Base-by-base conservation (phyloP, 768 basidiomycete genomes). In the Cystoderma amianthinum region DNA sequence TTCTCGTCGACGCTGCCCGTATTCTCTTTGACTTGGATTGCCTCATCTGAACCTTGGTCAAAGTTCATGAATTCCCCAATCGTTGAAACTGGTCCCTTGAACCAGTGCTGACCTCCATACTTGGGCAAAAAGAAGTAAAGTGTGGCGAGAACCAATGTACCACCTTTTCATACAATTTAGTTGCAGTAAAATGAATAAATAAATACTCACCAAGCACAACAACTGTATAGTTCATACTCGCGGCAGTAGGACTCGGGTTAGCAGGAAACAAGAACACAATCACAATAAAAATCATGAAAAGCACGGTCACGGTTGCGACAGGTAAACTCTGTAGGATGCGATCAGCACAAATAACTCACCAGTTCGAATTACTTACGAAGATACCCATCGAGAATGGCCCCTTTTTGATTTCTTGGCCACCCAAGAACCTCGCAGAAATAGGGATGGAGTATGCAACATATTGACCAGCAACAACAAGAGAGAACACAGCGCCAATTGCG, bases 81-180 rank as follows among this genome's bases (percentile, higher is more conserved):
- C 13, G 49, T 78, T 65, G 42, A 59, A n/a, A 83, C 63, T 0
- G 84, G 84, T 0, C 83, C 84, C 5, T 62, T 73, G 54, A 86
- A 86, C 84, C 84, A 86, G 50, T 83, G 62, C n/a, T 71, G 65
- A 3, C 85, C 86, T 4, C 85, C 85, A 40, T 86, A 85, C 30
- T 68, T 64, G 1, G 83, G 83, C 55, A 82, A 71, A 58, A 78
- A 87, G 55, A 80, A 89, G 67, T 78, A 90, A 1, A 67, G 46
- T 12, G 82, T 51, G 2, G 82, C 74, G 19, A 87, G 68, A 3
- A 66, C 36, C 44, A 86, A 59, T 2, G 78, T 68, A 2, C 79
- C 83, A 0, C 77, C 25, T 28, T 28, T 28, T 7, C 7, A 28
- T 28, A 28, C 7, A 28, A 28, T n/a, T 28, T 28, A 28, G 25